Base-by-base conservation (phyloP, 1,139 yeast genomes). In the Suhomyces atakaporum region DNA sequence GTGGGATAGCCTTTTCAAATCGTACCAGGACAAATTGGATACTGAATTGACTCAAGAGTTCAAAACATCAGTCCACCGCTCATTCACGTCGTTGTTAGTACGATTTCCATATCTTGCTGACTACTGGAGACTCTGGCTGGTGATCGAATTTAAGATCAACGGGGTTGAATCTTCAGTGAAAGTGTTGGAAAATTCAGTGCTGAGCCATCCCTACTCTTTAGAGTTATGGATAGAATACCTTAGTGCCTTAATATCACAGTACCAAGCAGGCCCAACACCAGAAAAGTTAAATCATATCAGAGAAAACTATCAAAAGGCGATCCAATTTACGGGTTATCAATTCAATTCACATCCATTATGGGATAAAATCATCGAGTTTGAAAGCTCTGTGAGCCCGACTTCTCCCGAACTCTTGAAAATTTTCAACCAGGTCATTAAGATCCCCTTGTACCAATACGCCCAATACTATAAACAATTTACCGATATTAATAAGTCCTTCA, bases 371-470 rank as follows among this genome's bases (percentile, higher is more conserved):
- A 58, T 84, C 21, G 77, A 67, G 15, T 78, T 74, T 61, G 77
- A 74, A 41, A 50, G 60, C 3, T 44, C 50, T 12, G 33, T 49
- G 3, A 51, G 54, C 11, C 54, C 53, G 11, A 20, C 21, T 7
- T 26, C 41, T 3, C 42, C 49, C 3, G 31, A 28, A 19, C 54
- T 73, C 6, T 49, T 72, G 5, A 44, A 49, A 5, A 50, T 78
- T 2, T 70, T 79, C 42, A 48, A 69, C 25, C 60, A 63, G 34
- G 60, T 81, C 7, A 61, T 78, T 6, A 54, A 51, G 12, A 62
- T 81, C 2, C 92, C 94, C 0, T 58, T 83, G 22, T 84, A 84
- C 56, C 86, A 82, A 48, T 84, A 84, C 53, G 78, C 90, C 0
- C 76, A 70, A 45, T 84, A 80, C 53, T 79, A 73, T 47, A 73